These are phyloP conservation scores for Boletellus emodensis DNA, from an alignment of 768 basidiomycete species.

Conservation along the genomic window DNA sequence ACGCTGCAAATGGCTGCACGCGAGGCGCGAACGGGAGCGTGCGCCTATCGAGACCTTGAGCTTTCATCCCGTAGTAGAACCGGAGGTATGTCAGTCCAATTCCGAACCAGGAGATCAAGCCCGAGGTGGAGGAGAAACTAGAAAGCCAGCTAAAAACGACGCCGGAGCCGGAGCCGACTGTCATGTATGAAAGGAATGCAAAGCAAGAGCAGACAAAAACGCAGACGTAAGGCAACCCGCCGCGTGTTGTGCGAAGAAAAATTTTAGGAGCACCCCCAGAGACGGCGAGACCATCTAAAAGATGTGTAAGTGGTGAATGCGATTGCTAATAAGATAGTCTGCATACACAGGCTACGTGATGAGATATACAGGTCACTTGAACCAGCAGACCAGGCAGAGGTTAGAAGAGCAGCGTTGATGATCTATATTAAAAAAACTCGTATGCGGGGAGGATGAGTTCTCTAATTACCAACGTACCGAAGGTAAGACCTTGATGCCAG, in stretches of 20 bases:
- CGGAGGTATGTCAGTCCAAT: constrained; percentile 45
- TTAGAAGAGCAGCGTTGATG: constrained; percentile 41
- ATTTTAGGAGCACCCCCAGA: constrained; percentile 52
- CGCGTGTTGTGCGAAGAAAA: constrained; percentile 38
- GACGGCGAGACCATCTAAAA: constrained; percentile 49
- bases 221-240: constrained; percentile 45
- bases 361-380: constrained; percentile 39
- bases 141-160: constrained; percentile 42
- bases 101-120: constrained; percentile 43
- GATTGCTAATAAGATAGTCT: not conserved
- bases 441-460: not conserved
- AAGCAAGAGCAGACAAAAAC: constrained; percentile 29
- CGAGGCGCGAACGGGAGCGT: constrained; percentile 43
- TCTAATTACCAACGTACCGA: constrained; percentile 29
- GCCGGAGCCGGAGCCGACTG: constrained; percentile 31
- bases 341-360: constrained; percentile 37
- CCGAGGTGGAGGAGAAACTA: constrained; percentile 34
- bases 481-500: constrained; percentile 59
- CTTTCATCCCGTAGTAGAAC: constrained; percentile 44
- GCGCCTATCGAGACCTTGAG: constrained; percentile 45
- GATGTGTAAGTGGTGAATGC: constrained; percentile 3
- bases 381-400: constrained; percentile 41
- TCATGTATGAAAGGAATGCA: constrained; percentile 41
- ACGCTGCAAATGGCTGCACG: constrained; percentile 42
- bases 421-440: constrained; percentile 11